Conservation (phyloP, 2,329 filamentous ascomycete species). For the Mycogone perniciosa region DNA sequence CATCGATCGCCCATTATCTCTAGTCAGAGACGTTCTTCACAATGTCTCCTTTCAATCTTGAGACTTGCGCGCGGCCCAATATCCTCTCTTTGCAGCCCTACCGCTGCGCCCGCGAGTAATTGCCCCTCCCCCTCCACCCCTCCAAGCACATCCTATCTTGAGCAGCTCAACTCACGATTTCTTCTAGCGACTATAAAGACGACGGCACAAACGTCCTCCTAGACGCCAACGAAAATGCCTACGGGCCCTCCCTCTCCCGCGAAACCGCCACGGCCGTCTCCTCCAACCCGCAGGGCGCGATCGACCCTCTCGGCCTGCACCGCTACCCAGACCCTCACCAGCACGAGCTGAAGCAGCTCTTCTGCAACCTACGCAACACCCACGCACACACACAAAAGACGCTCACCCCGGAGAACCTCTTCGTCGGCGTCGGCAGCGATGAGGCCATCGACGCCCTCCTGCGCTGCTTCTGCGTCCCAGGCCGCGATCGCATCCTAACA, state of each 20-base stretch:
- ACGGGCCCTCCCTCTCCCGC: conserved; percentile 67
- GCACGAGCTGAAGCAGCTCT: conserved; percentile 71
- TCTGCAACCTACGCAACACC: conserved; percentile 84
- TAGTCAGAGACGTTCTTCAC: conserved; percentile 7
- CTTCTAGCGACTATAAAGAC: conserved; percentile 88
- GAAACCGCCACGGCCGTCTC: conserved; percentile 35
- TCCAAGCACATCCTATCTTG: background rate
- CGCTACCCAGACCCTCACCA: conserved; percentile 98
- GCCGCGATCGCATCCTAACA: conserved; percentile 81
- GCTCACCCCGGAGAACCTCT: conserved; percentile 76
- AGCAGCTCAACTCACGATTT: background rate
- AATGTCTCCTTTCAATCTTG: conserved; percentile 63
- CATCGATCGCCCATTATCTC: background rate
- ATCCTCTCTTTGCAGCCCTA: conserved; percentile 73
- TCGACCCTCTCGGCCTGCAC: conserved; percentile 76
- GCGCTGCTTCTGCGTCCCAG: conserved; percentile 86
- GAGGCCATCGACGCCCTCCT: conserved; percentile 94
- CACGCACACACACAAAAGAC: conserved; percentile 68
- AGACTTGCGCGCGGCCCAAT: conserved; percentile 69
- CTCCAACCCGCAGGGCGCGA: conserved; percentile 28
- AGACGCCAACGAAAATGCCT: conserved; percentile 97
- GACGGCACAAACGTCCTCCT: conserved; percentile 93
- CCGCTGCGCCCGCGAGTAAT: conserved; percentile 72
- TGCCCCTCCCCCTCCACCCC: conserved; percentile 13
- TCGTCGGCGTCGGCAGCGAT: conserved; percentile 92